Percentiles rank a stretch among this genome's conserved stretches.
phyloP scores from a whole-genome alignment of 1,139 yeast species.

The Yamadazyma conglobata region DNA sequence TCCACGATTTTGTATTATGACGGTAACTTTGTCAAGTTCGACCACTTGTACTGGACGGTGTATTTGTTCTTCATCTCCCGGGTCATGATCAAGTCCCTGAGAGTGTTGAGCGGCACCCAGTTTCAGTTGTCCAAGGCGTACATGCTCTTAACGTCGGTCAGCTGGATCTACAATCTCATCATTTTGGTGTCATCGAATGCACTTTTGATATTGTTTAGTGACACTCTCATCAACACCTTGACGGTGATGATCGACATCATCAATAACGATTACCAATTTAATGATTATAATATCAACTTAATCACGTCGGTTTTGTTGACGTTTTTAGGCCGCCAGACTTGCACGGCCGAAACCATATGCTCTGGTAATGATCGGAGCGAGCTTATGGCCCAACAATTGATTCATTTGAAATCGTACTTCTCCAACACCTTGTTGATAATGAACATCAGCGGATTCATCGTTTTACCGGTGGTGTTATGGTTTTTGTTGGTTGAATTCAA shows the following conservation, averaged over 20 bases:
- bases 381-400: constrained; percentile 6
- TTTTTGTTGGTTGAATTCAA: neutral
- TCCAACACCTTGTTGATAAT: constrained; percentile 22
- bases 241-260: constrained; percentile 10
- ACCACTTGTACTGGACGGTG: constrained; percentile 22
- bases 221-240: constrained; percentile 21
- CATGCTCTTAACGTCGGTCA: constrained; percentile 1
- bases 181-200: constrained; percentile 3
- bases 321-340: constrained; percentile 16
- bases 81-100: constrained; percentile 14
- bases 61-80: constrained; percentile 14
- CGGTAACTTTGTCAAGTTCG: constrained; percentile 15
- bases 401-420: constrained; percentile 8
- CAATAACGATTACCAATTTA: constrained; percentile 4
- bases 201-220: constrained; percentile 16
- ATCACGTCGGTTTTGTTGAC: constrained; percentile 18
- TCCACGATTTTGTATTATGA: constrained; percentile 15
- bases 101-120: constrained; percentile 1
- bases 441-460: constrained; percentile 22
- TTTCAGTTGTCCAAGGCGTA: constrained; percentile 1
- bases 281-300: constrained; percentile 14
- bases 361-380: constrained; percentile 2
- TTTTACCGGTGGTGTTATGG: constrained; percentile 27
- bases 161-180: constrained; percentile 4
- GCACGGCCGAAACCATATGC: constrained; percentile 6